phyloP scores from a whole-genome alignment of 1,139 yeast genomes.

The Candida sojae region DNA sequence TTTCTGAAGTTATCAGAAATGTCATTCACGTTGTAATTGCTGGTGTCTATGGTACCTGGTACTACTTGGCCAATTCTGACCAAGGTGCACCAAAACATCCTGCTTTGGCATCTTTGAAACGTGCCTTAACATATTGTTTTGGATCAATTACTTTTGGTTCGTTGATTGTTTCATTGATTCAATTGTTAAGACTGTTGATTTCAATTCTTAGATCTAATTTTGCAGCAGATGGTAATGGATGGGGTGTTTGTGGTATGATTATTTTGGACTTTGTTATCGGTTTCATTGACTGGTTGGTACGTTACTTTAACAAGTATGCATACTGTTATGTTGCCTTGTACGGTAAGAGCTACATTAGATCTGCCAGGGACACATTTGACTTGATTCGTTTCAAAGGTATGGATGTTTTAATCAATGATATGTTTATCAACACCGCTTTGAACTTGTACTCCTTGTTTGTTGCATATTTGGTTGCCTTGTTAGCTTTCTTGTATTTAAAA shows the following conservation, averaged over 20 bases:
- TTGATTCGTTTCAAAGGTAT: conserved; percentile 78
- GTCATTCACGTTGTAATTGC: conserved; percentile 83
- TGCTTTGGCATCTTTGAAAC: conserved; percentile 76
- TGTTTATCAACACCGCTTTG: conserved; percentile 74
- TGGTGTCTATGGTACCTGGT: conserved; percentile 92
- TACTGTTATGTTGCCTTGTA: conserved; percentile 85
- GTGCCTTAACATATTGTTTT: conserved; percentile 84
- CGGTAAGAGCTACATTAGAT: conserved; percentile 73
- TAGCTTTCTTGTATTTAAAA: conserved; percentile 70
- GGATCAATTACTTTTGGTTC: conserved; percentile 93
- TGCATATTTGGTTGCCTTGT: conserved; percentile 67
- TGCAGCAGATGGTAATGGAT: conserved; percentile 53
- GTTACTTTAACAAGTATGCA: conserved; percentile 89
- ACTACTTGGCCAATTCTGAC: conserved; percentile 72
- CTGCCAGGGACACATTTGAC: conserved; percentile 84
- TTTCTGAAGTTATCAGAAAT: conserved; percentile 81
- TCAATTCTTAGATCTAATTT: conserved; percentile 53
- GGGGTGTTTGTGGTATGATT: conserved; percentile 56
- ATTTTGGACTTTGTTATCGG: conserved; percentile 62
- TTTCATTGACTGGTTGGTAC: conserved; percentile 74
- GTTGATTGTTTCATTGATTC: conserved; percentile 74
- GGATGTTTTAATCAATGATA: conserved; percentile 85
- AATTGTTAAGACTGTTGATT: conserved; percentile 56
- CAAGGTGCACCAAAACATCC: conserved; percentile 83
- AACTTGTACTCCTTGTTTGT: conserved; percentile 71